These are phyloP conservation scores for Xylariaceae sp. DNA, from an alignment of 2,329 filamentous ascomycete species.

Conservation along the genomic window DNA sequence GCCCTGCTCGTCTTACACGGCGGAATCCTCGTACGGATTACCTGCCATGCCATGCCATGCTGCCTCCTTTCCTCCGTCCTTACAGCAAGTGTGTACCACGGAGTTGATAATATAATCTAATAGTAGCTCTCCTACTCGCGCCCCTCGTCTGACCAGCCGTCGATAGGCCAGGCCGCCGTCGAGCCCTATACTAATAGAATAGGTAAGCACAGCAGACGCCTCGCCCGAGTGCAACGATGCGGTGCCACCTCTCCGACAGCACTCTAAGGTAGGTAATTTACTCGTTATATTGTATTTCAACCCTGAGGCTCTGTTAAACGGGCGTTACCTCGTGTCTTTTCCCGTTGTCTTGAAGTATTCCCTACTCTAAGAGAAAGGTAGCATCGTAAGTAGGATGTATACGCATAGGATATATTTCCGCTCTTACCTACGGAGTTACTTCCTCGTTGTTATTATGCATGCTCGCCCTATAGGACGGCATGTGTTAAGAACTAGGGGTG, in stretches of 20 bases:
- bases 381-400: background rate
- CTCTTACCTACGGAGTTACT: background rate
- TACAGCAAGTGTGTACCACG: too few relatives aligned
- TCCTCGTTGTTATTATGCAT: background rate
- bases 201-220: constrained; percentile 6
- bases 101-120: background rate
- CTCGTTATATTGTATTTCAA: constrained; percentile 2
- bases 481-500: constrained; percentile 5
- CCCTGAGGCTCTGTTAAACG: constrained; percentile 13
- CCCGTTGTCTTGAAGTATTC: constrained; percentile 2
- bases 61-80: too few relatives aligned
- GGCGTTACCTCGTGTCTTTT: background rate
- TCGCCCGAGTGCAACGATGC: constrained; percentile 18
- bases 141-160: background rate
- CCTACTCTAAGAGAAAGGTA: background rate
- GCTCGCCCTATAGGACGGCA: constrained; percentile 9
- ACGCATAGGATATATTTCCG: background rate
- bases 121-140: background rate
- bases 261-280: background rate
- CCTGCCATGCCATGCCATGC: too few relatives aligned
- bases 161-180: background rate
- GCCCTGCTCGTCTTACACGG: too few relatives aligned
- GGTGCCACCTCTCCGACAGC: constrained; percentile 10
- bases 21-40: too few relatives aligned
- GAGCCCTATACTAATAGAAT: background rate